Evolutionary conservation across 2,329 filamentous ascomycete genomes (phyloP).

Genomic region (Huntiella abstrusa): DNA sequence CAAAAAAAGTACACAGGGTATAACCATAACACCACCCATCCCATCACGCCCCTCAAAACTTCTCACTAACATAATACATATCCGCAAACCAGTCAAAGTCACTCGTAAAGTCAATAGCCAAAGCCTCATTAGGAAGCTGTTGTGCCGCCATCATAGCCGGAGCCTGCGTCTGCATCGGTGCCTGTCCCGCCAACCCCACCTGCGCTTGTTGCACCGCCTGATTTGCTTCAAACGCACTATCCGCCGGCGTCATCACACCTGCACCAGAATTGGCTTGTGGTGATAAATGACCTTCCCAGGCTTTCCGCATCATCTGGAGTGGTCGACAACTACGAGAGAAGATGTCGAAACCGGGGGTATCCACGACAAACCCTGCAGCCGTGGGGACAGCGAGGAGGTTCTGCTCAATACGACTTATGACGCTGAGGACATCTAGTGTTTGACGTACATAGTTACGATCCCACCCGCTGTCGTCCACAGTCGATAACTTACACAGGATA

Average conservation of each 20-base stretch:
- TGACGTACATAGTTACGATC: constrained; percentile 5
- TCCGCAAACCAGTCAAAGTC: constrained; percentile 11
- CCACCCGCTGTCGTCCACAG: constrained; percentile 9
- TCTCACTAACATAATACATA: constrained; percentile 7
- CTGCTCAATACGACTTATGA: constrained; percentile 4
- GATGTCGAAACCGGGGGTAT: constrained; percentile 2
- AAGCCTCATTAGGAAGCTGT: neutral
- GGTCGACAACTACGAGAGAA: constrained; percentile 9
- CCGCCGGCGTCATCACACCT: constrained; percentile 17
- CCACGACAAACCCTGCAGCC: constrained; percentile 6
- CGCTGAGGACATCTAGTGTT: constrained; percentile 5
- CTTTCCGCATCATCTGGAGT: constrained; percentile 7
- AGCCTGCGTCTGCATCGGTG: neutral
- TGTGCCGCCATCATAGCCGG: neutral
- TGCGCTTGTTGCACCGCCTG: constrained; percentile 12
- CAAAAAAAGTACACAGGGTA: neutral
- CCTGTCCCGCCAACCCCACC: neutral
- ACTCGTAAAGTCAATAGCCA: constrained; percentile 8
- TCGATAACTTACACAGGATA: constrained; percentile 9
- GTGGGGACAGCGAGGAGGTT: neutral
- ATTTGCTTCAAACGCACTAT: constrained; percentile 17
- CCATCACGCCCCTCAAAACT: neutral
- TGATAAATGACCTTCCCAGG: constrained; percentile 14
- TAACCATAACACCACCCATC: neutral
- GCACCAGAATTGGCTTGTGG: constrained; percentile 14